A percentile compares a stretch with the other conserved stretches of the same genome.
Conservation (phyloP, 345 rosid species). For the Corymbia maculata region DNA sequence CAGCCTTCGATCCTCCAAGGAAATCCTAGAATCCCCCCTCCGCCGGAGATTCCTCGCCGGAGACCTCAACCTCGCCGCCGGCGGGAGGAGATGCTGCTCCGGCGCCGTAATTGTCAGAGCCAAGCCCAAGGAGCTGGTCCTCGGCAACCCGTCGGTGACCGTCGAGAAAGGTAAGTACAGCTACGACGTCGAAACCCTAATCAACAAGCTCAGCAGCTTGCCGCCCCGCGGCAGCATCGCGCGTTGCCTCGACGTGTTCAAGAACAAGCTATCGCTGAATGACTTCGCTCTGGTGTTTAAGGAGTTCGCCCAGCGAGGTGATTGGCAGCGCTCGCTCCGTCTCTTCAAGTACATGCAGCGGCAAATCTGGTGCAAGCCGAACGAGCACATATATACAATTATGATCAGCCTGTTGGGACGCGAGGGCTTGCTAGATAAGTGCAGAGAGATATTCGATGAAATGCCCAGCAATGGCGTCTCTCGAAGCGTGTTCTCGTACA, state of each 20-base stretch:
- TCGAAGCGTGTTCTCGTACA: constrained; percentile 79
- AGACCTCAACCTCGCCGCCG: constrained; percentile 6
- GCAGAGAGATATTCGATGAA: constrained; percentile 77
- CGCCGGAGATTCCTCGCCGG: constrained; percentile 8
- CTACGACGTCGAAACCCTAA: constrained; percentile 91
- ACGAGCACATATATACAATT: constrained; percentile 89
- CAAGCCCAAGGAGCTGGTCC: constrained; percentile 52
- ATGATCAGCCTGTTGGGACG: constrained; percentile 84
- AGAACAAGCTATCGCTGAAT: constrained; percentile 80
- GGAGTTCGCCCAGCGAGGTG: constrained; percentile 90
- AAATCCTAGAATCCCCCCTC: not conserved
- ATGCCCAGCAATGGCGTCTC: constrained; percentile 76
- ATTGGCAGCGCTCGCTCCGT: constrained; percentile 91
- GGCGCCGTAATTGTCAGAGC: constrained; percentile 21
- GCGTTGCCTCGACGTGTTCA: constrained; percentile 69
- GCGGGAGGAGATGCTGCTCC: constrained; percentile 7
- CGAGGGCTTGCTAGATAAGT: constrained; percentile 77
- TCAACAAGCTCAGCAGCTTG: constrained; percentile 94
- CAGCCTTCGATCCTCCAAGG: constrained; percentile 14
- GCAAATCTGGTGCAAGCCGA: constrained; percentile 96
- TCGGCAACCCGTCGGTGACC: constrained; percentile 65
- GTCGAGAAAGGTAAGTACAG: constrained; percentile 91
- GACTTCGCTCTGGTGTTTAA: constrained; percentile 90
- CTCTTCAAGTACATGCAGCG: constrained; percentile 97
- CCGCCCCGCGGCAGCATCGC: constrained; percentile 99